Conservation (phyloP, 2,329 filamentous ascomycete genomes). For the Xylariaceae sp. region DNA sequence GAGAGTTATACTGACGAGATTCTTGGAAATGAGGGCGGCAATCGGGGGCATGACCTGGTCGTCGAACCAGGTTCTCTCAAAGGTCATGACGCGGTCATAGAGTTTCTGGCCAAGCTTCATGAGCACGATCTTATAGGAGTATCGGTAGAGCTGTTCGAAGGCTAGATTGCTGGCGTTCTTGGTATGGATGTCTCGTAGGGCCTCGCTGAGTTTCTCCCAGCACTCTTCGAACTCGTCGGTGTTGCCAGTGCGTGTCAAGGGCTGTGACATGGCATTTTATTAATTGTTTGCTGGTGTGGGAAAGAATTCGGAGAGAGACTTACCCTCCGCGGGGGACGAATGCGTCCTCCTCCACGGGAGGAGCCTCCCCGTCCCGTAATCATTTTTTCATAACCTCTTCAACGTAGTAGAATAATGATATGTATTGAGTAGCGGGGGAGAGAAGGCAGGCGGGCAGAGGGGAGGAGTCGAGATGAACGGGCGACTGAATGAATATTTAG, state of each 20-base stretch:
- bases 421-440: too few relatives aligned
- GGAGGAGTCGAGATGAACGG: too few relatives aligned
- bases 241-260: slow-evolving; percentile 40
- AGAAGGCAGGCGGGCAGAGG: too few relatives aligned
- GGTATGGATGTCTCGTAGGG: slow-evolving; percentile 82
- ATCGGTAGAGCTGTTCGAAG: slow-evolving; percentile 93
- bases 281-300: neutral
- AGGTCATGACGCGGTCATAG: slow-evolving; percentile 74
- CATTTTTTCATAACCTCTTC: slow-evolving; percentile 20
- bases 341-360: slow-evolving; percentile 27
- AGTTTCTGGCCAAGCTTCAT: slow-evolving; percentile 79
- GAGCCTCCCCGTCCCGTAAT: slow-evolving; percentile 32
- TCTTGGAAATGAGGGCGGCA: slow-evolving; percentile 64
- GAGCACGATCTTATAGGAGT: slow-evolving; percentile 88
- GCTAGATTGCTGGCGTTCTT: slow-evolving; percentile 87
- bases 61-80: slow-evolving; percentile 79
- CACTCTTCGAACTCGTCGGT: slow-evolving; percentile 77
- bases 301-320: slow-evolving; percentile 9
- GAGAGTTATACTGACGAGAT: slow-evolving; percentile 58
- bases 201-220: slow-evolving; percentile 73
- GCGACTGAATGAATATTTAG: too few relatives aligned
- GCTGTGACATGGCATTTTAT: slow-evolving; percentile 24
- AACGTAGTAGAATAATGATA: neutral
- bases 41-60: slow-evolving; percentile 69
- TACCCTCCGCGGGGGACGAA: slow-evolving; percentile 32